Base-by-base conservation (phyloP, 148 eudicot species). In the Rhododendron simsii region DNA sequence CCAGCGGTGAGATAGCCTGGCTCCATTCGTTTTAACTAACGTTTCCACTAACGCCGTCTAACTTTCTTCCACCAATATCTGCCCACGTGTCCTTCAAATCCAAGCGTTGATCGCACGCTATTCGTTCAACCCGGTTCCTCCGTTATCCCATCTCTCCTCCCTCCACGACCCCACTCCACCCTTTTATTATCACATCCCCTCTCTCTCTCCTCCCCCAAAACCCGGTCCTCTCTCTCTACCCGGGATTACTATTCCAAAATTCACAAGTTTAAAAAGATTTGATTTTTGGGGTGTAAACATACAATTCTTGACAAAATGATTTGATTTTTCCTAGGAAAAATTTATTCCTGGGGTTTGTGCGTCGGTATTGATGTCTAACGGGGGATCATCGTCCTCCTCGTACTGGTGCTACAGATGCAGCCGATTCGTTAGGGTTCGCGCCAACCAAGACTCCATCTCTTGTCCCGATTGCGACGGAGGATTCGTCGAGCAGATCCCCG, bases 401-500 rank as follows among this genome's bases (percentile, higher is more conserved):
- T 94, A 91, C 84, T 97, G 99, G 99, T 97, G 99, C 83, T 93
- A 97, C 93, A 88, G 99, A 77, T 97, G 99, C 93, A 97, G 89
- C 80, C 91, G 95, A 55, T 93, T 93, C 55, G 88, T 95, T 57
- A 85, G 92, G 87, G 96, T 93, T 90, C 85, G 61, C 44, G 77
- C 73, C 44, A 73, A 69, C 23, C 76, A 13, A 30, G 92, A 90
- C 15, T 85, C 96, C 3, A 55, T 95, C 18, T 45, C 84, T 14
- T 97, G 99, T 83, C 95, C 99, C 12, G 94, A 97, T 79, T 97
- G 99, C 87, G 80, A 88, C 82, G 88, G 93, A 15, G 99, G 99
- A 0, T 97, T 97, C 67, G 85, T 97, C 10, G 98, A 97, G 86
- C 93, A 93, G 83, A 92, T 95, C 86, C 91, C 90, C 0, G 85